Evolutionary conservation across 257 asterid species (phyloP), one percentile per base, ranked within the genome.

Genomic region (Handroanthus guayacan): DNA sequence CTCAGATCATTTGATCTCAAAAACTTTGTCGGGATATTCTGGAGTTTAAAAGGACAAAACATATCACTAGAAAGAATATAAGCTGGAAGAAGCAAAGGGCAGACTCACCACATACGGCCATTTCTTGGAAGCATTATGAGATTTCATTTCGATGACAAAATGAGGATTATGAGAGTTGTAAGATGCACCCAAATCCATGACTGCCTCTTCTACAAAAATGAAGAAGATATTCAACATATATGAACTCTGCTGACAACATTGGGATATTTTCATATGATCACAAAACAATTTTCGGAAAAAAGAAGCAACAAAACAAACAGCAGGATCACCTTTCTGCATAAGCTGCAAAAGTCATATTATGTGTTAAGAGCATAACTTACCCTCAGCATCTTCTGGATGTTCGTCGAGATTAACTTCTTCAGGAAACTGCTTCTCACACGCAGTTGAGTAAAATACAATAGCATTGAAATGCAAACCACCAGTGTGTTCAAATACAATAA

Each of bases 381-480:
- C 36, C 47, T 34, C 31, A 4, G 0, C 17, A 6, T 7, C 18
- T 47, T 1, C 9, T 36, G 10, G 47, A 47, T 25, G 58, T 18
- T 48, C 31, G 0, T 68, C 1, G 45, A 17, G 44, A 61, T 61
- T 11, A 34, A 9, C 63, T 9, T 5, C 14, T 57, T 25, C 14
- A 18, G 13, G 6, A 6, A 68, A 48, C 18, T 31, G 14, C 48
- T 50, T 50, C 6, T 68, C 62, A 36, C 48, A 6, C 7, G 25
- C 62, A 34, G 36, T 68, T 14, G 10, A 13, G 7, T 68, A 34
- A 13, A 48, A 50, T 4, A 68, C 47, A 3, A 36, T 18, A 50
- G 60, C 74, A 7, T 68, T 14, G 62, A 68, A 68, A 31, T 36
- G 47, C 43, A 68, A 12, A 5, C 18, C 62, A 36, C 74, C 74